Evolutionary conservation across 371 early-diverging fungal species (phyloP), one percentile per base, ranked within the genome.

Genomic region (Umbelopsis sp.): DNA sequence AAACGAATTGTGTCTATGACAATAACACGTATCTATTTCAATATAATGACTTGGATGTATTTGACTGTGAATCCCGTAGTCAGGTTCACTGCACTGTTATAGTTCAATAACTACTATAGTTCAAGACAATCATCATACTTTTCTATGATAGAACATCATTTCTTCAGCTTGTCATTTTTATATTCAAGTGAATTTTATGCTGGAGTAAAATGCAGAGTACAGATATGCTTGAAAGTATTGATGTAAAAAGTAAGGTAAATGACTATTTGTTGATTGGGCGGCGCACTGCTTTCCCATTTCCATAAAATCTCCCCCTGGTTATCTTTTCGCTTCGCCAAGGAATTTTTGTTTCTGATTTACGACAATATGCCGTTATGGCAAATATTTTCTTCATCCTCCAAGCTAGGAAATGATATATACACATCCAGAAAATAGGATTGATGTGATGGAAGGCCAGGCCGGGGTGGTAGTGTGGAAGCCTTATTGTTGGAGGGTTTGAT

Each of bases 391-490:
- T 25, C 12, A 14, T 57, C 57, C 14, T 57, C 57, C 35, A 57
- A 35, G n/a, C 57, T 57, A 2, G 57, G 57, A 57, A 57, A 57
- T 3, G 57, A 57, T 35, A 57, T 35, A 35, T 57, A 57, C 3
- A 29, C 57, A 12, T 57, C 35, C 37, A 57, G 14, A 35, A 57
- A 57, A 4, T 18, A 11, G 3, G 57, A 57, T 12, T 35, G 32
- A 57, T 57, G 57, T 8, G 57, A 37, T 29, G 29, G 57, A 57
- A 57, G 35, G 3, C 57, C 57, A 57, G 57, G 57, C 9, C 57
- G 57, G 12, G 57, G 1, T 35, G 57, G 57, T 14, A 57, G 29
- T 1, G 4, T 4, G 4, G 57, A 57, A n/a, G 48, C 16, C 35
- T 35, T 57, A 57, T 9, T 32, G 29, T 6, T 10, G 37, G 18